phyloP scores from a whole-genome alignment of 148 eudicot species.

The Drosera capensis region DNA sequence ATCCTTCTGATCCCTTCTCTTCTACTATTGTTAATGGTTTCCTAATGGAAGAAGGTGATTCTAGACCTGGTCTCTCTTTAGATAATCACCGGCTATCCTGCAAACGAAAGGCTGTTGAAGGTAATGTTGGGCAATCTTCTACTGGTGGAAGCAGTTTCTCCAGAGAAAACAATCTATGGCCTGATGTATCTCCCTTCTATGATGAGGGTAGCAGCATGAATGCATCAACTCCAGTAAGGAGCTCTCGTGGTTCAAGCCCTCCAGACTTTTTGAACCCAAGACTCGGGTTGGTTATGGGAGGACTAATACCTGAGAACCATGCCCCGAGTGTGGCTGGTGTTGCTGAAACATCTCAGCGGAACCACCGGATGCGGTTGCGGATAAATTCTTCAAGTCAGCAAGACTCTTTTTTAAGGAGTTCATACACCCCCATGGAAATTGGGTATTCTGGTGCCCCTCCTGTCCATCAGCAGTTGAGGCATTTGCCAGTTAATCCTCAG shows the following conservation, averaged over 20 bases:
- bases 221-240: constrained; percentile 23
- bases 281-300: constrained; percentile 41
- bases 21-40: constrained; percentile 35
- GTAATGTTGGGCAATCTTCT: constrained; percentile 56
- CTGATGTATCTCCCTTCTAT: constrained; percentile 17
- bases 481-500: constrained; percentile 28
- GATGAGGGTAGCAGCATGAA: constrained; percentile 13
- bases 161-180: constrained; percentile 26
- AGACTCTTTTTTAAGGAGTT: constrained; percentile 21
- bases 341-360: constrained; percentile 38
- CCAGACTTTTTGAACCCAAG: constrained; percentile 32
- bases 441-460: constrained; percentile 16
- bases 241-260: constrained; percentile 6
- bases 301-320: constrained; percentile 16
- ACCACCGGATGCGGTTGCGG: constrained; percentile 37
- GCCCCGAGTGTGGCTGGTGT: constrained; percentile 18
- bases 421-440: too few relatives aligned
- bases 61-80: constrained; percentile 31
- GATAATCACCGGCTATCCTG: constrained; percentile 51
- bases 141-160: constrained; percentile 30
- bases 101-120: constrained; percentile 73
- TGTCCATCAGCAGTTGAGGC: constrained; percentile 33
- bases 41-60: constrained; percentile 28
- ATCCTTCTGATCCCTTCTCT: constrained; percentile 32
- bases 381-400: constrained; percentile 27